Conservation (phyloP, 192 early-diverging fungal species). For the Paraglomus brasilianum region DNA sequence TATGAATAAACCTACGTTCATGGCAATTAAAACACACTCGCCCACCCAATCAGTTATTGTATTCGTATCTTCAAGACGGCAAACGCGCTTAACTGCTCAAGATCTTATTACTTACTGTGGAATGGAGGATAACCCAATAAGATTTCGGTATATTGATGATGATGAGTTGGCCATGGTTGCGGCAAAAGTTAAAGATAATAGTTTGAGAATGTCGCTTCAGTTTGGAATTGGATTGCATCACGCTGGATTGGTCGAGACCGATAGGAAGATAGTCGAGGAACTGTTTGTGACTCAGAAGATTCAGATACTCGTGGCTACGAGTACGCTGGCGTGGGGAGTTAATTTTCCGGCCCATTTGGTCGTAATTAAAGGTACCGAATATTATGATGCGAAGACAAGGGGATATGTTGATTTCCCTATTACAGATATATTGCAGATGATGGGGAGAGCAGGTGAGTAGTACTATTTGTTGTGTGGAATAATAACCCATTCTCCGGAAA, state of each 20-base stretch:
- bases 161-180: slow-evolving; percentile 73
- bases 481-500: no score
- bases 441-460: slow-evolving; percentile 84
- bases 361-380: slow-evolving; percentile 97
- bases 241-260: slow-evolving; percentile 86
- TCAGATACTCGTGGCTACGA: slow-evolving; percentile 94
- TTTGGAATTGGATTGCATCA: slow-evolving; percentile 99
- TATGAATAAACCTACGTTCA: slow-evolving; percentile 98
- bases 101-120: slow-evolving; percentile 94
- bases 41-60: slow-evolving; percentile 92
- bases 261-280: slow-evolving; percentile 87
- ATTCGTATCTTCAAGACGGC: slow-evolving; percentile 96
- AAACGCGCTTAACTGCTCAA: slow-evolving; percentile 94
- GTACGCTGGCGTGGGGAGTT: slow-evolving; percentile 97
- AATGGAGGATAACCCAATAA: slow-evolving; percentile 87
- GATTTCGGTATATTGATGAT: slow-evolving; percentile 85
- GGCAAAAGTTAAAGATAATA: slow-evolving; percentile 74
- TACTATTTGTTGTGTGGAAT: neutral
- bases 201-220: slow-evolving; percentile 73
- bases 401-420: slow-evolving; percentile 97
- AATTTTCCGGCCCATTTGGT: slow-evolving; percentile 98
- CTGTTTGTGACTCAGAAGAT: slow-evolving; percentile 94
- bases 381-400: slow-evolving; percentile 84
- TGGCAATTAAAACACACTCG: slow-evolving; percentile 93
- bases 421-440: slow-evolving; percentile 98